Conservation (phyloP, 768 basidiomycete genomes). For the Lactifluus pinguis region DNA sequence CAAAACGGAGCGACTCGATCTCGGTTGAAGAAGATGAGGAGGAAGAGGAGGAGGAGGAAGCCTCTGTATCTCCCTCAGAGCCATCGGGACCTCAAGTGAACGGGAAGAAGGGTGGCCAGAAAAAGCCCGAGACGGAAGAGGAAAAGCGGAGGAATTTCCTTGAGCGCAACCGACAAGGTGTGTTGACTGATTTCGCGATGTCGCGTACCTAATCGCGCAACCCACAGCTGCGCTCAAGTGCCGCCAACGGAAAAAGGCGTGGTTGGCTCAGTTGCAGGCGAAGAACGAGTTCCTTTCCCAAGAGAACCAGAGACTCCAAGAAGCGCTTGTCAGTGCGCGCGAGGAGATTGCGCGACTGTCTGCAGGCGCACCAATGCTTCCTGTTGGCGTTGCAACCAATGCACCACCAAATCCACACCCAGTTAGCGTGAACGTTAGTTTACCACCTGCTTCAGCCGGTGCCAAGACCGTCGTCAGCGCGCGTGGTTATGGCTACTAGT, state of each 20-base stretch:
- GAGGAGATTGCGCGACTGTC: slow-evolving; percentile 87
- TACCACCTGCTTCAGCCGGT: slow-evolving; percentile 1
- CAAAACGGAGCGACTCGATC: slow-evolving; percentile 23
- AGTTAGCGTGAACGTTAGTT: slow-evolving; percentile 18
- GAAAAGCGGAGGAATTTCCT: slow-evolving; percentile 96
- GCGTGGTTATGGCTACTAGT: slow-evolving; percentile 18
- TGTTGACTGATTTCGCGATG: slow-evolving; percentile 19
- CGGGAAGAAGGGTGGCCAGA: slow-evolving; percentile 31
- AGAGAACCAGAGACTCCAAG: slow-evolving; percentile 90
- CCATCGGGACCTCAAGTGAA: neutral
- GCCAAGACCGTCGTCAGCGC: slow-evolving; percentile 3
- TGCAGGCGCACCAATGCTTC: slow-evolving; percentile 25
- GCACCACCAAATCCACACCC: slow-evolving; percentile 11
- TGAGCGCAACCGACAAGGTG: slow-evolving; percentile 96
- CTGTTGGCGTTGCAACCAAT: slow-evolving; percentile 4
- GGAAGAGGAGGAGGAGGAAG: slow-evolving; percentile 31
- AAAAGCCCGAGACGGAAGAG: slow-evolving; percentile 94
- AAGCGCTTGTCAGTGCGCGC: slow-evolving; percentile 76
- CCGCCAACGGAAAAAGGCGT: slow-evolving; percentile 97
- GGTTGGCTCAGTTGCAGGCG: slow-evolving; percentile 86
- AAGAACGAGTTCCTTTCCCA: slow-evolving; percentile 88
- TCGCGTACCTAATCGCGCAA: neutral
- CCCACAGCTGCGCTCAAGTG: slow-evolving; percentile 91
- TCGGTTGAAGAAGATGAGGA: slow-evolving; percentile 25
- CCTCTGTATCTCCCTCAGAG: slow-evolving; percentile 21